Base-by-base conservation (phyloP, 1,139 yeast species). In the Taphrina flavorubra region DNA sequence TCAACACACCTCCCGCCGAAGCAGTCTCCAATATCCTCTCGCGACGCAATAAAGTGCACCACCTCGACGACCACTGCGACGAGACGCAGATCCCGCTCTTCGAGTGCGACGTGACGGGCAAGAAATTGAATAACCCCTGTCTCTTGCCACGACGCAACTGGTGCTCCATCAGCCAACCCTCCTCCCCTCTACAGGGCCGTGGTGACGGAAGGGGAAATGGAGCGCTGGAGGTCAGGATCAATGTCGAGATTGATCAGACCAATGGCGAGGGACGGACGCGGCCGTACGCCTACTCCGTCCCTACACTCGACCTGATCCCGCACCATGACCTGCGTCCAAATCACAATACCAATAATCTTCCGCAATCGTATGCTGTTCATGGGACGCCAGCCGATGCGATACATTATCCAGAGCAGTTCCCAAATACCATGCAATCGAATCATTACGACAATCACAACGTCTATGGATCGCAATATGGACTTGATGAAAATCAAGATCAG, bases 1-100 rank as follows among this genome's bases (percentile, higher is more conserved):
- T 89, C 58, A 94, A 94, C 77, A 87, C 95, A 0, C 97, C 99
- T 13, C 98, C 98, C 1, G 97, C 97, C 0, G 86, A 86, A 76
- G 87, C 88, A n/a, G 88, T 92, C 88, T 96, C 96, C 0, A 80
- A 81, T 20, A 53, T 65, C 7, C 47, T 65, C 31, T 51, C 65
- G 31, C 39, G 46, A 36, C 59, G 69, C 6, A 65, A 65, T 46
- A 51, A 51, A 14, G 69, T 65, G n/a, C 69, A 65, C 42, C 69
- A 65, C 36, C 47, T 65, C n/a, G 69, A 65, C 31, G 39, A 51
- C 34, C 47, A 65, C n/a, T 55, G 63, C n/a, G 69, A 65, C 55
- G 69, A 65, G 61, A 65, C 65, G 18, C 60, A 55, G 25, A 51
- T 59, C 8, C 65, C 65, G 6, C 16, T 65, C 1, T 65, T 65